A percentile compares a stretch with the other conserved stretches of the same genome.
Conservation (phyloP, 164 flowering plant species). For the Umbilicus rupestris region DNA sequence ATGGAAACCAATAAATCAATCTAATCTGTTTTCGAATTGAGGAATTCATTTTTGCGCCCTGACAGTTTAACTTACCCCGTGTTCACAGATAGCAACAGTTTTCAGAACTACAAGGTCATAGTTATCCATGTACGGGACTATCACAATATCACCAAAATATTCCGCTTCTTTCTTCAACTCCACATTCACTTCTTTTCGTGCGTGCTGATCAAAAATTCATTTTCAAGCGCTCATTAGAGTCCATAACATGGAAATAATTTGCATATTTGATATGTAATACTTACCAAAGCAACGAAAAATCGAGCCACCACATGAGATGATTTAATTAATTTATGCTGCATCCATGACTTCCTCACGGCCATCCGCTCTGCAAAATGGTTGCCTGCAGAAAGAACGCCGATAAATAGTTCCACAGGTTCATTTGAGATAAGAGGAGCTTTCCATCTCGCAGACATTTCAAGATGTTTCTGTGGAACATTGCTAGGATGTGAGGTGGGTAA, state of each 20-base stretch:
- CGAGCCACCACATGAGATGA: conserved; percentile 52
- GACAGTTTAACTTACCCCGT: conserved; percentile 42
- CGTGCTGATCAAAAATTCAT: conserved; percentile 28
- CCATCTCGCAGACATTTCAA: conserved; percentile 48
- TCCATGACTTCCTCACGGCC: conserved; percentile 75
- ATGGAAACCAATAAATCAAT: background rate
- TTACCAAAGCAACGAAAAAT: conserved; percentile 59
- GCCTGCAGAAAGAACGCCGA: conserved; percentile 35
- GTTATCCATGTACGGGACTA: conserved; percentile 70
- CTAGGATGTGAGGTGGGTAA: conserved; percentile 82
- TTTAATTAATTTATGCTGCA: conserved; percentile 46
- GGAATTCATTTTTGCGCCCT: background rate
- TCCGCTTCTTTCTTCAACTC: conserved; percentile 70
- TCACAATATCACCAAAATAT: conserved; percentile 61
- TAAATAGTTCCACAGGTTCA: conserved; percentile 26
- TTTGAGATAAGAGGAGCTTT: conserved; percentile 23
- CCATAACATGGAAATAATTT: background rate
- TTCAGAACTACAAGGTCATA: conserved; percentile 71
- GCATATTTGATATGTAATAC: conserved; percentile 5
- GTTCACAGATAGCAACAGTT: conserved; percentile 67
- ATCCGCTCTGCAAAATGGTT: conserved; percentile 48
- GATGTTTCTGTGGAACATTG: conserved; percentile 64
- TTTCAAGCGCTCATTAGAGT: background rate
- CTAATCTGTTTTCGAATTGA: background rate
- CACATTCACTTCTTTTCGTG: conserved; percentile 49